A percentile compares a stretch with the other conserved stretches of the same genome.
Conservation (phyloP, 768 basidiomycete genomes). For the Saitozyma podzolica region DNA sequence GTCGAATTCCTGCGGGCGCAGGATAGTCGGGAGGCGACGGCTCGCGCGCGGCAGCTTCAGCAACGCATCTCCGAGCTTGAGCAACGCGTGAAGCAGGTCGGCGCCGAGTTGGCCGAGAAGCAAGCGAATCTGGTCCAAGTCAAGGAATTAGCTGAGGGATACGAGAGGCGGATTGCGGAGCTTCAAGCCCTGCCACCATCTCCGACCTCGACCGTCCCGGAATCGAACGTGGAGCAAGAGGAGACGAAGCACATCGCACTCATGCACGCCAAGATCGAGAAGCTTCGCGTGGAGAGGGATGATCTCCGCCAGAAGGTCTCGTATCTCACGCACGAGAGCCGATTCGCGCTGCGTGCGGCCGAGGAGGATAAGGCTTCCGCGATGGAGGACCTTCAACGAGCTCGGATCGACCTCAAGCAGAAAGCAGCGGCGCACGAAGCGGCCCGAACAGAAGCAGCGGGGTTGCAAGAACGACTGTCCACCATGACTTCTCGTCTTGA, state of each 20-base stretch:
- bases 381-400: conserved; percentile 20
- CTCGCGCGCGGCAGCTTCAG: not conserved
- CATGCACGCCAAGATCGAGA: conserved; percentile 38
- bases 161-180: conserved; percentile 8
- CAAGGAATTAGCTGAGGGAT: not conserved
- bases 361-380: conserved; percentile 32
- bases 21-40: too few species aligned
- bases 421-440: too few species aligned
- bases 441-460: too few species aligned
- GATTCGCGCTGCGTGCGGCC: conserved; percentile 38
- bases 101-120: conserved; percentile 1
- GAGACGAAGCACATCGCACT: conserved; percentile 7
- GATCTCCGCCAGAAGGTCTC: conserved; percentile 42
- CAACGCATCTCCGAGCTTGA: not conserved
- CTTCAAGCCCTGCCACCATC: conserved; percentile 11
- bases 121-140: too few species aligned
- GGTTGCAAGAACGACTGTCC: too few species aligned
- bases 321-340: conserved; percentile 45
- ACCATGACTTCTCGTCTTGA: conserved; percentile 10
- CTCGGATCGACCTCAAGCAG: conserved; percentile 18
- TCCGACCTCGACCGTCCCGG: conserved; percentile 1
- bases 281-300: conserved; percentile 49
- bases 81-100: not conserved
- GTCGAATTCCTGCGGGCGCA: too few species aligned
- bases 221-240: conserved; percentile 6